phyloP scores from a whole-genome alignment of 139 green algal genomes.

The Bryopsis sp. region DNA sequence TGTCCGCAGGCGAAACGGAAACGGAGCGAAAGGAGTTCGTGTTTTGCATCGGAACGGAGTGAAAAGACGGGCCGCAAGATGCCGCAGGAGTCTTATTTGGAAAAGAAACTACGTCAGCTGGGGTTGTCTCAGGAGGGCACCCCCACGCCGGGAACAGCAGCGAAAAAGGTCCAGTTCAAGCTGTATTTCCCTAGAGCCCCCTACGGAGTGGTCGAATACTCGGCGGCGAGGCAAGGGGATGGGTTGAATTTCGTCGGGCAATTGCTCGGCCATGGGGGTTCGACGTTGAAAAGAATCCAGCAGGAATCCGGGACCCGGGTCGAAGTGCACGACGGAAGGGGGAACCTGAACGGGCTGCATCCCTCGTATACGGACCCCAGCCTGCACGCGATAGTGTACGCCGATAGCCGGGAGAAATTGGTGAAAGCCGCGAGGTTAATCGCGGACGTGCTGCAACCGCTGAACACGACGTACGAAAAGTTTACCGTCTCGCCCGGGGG shows the following conservation, averaged over 20 bases:
- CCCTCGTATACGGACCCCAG: constrained; percentile 11
- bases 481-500: constrained; percentile 1
- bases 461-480: not conserved
- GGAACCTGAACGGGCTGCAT: constrained; percentile 13
- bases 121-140: constrained; percentile 3
- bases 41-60: no score
- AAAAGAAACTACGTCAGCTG: constrained; percentile 8
- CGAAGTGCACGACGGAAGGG: constrained; percentile 13
- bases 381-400: constrained; percentile 10
- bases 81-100: not conserved
- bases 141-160: not conserved
- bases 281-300: constrained; percentile 11
- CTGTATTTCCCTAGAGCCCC: constrained; percentile 8
- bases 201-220: constrained; percentile 7
- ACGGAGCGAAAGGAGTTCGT: no score
- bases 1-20: no score
- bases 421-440: constrained; percentile 2
- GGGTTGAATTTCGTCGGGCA: constrained; percentile 16
- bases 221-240: constrained; percentile 12
- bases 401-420: constrained; percentile 3
- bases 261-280: constrained; percentile 10
- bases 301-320: constrained; percentile 1
- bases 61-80: no score
- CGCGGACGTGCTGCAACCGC: constrained; percentile 1
- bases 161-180: not conserved